Evolutionary conservation across 2,329 filamentous ascomycete genomes (phyloP), one percentile per base, ranked within the genome.

Genomic region (Mariannaea elegans): DNA sequence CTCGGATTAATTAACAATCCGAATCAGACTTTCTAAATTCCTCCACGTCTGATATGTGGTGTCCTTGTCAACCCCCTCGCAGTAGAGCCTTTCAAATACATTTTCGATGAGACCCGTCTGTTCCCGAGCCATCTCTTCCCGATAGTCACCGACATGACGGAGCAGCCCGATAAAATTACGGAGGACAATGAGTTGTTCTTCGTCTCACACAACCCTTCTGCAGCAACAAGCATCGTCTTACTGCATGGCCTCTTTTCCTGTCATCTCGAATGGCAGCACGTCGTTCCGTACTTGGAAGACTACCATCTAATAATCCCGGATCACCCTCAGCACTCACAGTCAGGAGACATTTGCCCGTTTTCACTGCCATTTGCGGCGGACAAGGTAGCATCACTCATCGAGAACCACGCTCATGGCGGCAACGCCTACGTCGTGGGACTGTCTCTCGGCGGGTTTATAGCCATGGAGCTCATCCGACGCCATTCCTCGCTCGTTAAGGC

Each of bases 351-450:
- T 0, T 41, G 34, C 7, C 60, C 59, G 0, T 53, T 61, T 3
- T 42, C 56, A 0, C 41, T 61, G 0, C 14, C 48, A 2, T 38
- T 21, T 0, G 59, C 62, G 2, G 56, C 65, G 1, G 54, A 67
- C 2, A 49, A 59, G 23, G 66, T 79, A 10, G 71, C 70, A 4
- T 59, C 65, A 1, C 66, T 79, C 32, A 78, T 80, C 29, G 64
- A 62, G 5, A 50, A 58, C 1, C 69, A 74, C 39, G 77, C 77
- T 0, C 72, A 76, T 24, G 69, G 68, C 29, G 68, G 71, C 5
- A 66, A 63, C 2, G 78, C 78, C 7, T 77, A 80, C 54, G 29
- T 80, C n/a, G 76, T 79, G 9, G 78, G 77, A 3, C 31, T 80
- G 9, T 80, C 78, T 0, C 72, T 76, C 12, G 77, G 76, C 10